Evolutionary conservation across 257 asterid species (phyloP).

Genomic region (Lycium barbarum): DNA sequence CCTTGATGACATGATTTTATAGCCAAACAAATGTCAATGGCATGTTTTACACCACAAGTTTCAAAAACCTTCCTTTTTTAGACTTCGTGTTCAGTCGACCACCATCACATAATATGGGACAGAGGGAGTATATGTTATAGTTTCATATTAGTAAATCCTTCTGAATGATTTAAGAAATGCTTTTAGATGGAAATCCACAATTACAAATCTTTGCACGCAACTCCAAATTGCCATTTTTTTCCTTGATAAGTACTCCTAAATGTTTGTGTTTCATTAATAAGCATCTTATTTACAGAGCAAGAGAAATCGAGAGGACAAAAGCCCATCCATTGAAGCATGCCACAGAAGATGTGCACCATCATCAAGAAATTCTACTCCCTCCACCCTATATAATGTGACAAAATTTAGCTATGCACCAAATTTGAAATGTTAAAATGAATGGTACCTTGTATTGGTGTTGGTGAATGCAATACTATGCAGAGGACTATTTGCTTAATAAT

Average conservation of each 20-base stretch:
- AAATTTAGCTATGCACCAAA: neutral
- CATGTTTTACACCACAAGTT: neutral
- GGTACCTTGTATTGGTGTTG: neutral
- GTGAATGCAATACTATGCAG: neutral
- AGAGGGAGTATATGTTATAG: neutral
- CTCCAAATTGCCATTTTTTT: neutral
- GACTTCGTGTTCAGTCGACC: neutral
- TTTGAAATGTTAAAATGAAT: neutral
- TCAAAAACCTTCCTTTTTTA: neutral
- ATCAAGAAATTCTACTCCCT: neutral
- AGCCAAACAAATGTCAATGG: neutral
- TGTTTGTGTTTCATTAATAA: neutral
- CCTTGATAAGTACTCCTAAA: neutral
- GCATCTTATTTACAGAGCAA: neutral
- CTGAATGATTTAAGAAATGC: neutral
- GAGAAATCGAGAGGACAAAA: neutral
- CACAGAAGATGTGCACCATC: conserved; percentile 2
- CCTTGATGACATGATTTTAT: neutral
- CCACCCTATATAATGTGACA: conserved; percentile 7
- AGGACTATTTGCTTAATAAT: neutral
- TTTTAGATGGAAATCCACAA: neutral
- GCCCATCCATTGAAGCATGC: neutral
- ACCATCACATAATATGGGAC: neutral
- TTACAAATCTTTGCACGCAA: neutral
- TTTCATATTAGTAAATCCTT: neutral